These are phyloP conservation scores for Euphorbia schlechtendalii DNA, from an alignment of 441 rosid genomes.

Conservation along the genomic window DNA sequence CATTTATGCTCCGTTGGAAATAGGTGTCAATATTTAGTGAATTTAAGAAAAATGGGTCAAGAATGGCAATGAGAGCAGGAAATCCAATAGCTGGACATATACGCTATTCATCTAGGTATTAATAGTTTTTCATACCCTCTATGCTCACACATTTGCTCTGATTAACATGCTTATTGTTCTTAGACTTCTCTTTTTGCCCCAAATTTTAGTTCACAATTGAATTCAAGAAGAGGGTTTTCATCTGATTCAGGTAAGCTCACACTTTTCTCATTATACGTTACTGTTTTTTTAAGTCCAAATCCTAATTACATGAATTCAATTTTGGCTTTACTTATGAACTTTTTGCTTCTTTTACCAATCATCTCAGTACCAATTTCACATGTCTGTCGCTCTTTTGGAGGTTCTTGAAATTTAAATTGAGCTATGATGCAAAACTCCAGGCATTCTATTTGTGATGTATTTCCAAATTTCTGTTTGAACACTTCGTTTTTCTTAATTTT, in stretches of 20 bases:
- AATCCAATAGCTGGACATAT: conserved; percentile 30
- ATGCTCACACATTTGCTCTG: neutral
- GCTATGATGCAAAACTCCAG: neutral
- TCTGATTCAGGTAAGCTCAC: conserved; percentile 57
- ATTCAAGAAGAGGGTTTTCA: conserved; percentile 59
- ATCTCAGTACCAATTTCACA: neutral
- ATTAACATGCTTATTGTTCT: conserved; percentile 5
- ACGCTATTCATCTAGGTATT: conserved; percentile 35
- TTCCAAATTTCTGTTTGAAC: neutral
- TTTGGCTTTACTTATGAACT: neutral
- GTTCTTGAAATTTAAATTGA: neutral
- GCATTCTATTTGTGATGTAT: neutral
- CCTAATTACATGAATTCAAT: neutral
- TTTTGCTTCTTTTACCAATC: neutral
- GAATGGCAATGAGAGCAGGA: conserved; percentile 29
- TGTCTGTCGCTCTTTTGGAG: neutral
- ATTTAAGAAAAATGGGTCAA: conserved; percentile 27
- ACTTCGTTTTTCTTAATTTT: neutral
- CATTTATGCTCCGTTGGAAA: neutral
- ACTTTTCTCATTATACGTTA: conserved; percentile 1
- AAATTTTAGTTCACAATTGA: conserved; percentile 44
- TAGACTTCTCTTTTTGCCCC: conserved; percentile 14
- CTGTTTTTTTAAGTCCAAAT: neutral
- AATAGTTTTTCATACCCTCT: neutral
- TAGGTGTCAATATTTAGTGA: conserved; percentile 37